phyloP scores from a whole-genome alignment of 169 alveolate species.

The Prorocentrum cordatum region DNA sequence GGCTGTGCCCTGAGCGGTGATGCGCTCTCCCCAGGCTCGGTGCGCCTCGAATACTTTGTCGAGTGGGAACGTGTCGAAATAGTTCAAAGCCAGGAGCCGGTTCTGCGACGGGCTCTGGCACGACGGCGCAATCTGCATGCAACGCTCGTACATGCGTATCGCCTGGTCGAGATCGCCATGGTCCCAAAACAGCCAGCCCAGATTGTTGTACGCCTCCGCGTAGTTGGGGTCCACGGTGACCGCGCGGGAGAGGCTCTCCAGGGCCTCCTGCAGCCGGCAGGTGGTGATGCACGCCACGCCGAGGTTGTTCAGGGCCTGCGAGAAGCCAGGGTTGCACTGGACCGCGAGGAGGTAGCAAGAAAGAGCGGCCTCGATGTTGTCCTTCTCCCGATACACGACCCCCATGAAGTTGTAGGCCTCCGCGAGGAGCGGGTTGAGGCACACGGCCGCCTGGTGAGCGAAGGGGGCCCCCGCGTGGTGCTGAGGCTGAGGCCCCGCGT shows the following conservation, averaged over 20 bases:
- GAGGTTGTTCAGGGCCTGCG: slow-evolving; percentile 49
- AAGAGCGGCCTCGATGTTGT: slow-evolving; percentile 14
- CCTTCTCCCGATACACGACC: slow-evolving; percentile 67
- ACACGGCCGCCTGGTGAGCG: slow-evolving; percentile 13
- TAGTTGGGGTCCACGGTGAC: slow-evolving; percentile 36
- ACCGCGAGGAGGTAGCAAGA: slow-evolving; percentile 15
- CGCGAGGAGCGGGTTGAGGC: slow-evolving; percentile 54
- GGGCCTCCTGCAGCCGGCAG: neutral
- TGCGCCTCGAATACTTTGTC: neutral
- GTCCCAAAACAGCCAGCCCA: slow-evolving; percentile 66
- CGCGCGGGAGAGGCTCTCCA: slow-evolving; percentile 33
- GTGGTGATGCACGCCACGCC: slow-evolving; percentile 42
- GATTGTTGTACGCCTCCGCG: slow-evolving; percentile 39
- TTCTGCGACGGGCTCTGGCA: too few relatives aligned
- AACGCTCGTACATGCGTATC: too few relatives aligned
- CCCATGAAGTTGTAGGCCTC: slow-evolving; percentile 75
- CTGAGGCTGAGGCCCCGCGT: slow-evolving; percentile 8
- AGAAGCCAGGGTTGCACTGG: slow-evolving; percentile 10
- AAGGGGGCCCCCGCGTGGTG: slow-evolving; percentile 19
- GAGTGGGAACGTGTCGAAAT: neutral
- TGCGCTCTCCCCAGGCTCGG: neutral
- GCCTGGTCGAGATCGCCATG: neutral
- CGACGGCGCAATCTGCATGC: too few relatives aligned
- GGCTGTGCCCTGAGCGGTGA: neutral
- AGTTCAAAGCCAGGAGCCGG: slow-evolving; percentile 53